Percentiles rank a stretch among this genome's conserved stretches.
Evolutionary conservation across 306 rosid genomes (phyloP).

Genomic region (Vicia faba): DNA sequence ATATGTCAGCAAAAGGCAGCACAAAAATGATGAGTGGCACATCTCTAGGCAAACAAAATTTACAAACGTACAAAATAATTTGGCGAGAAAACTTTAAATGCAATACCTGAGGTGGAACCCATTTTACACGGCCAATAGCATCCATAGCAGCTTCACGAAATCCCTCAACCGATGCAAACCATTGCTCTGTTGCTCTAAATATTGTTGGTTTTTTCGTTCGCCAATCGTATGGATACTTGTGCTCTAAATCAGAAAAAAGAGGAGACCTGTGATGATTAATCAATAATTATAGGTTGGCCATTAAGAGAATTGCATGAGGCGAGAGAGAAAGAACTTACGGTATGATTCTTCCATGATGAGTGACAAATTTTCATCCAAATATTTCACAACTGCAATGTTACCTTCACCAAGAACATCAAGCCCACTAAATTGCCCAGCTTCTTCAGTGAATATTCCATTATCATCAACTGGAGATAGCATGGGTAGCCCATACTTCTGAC

Average conservation of each 20-base stretch:
- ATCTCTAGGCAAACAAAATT: conserved; percentile 22
- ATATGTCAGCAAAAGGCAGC: conserved; percentile 32
- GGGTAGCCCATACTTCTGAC: conserved; percentile 90
- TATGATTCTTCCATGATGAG: conserved; percentile 90
- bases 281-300: conserved; percentile 18
- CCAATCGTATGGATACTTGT: conserved; percentile 99
- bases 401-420: conserved; percentile 96
- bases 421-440: conserved; percentile 89
- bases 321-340: conserved; percentile 49
- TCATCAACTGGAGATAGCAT: conserved; percentile 88
- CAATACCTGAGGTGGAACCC: conserved; percentile 95
- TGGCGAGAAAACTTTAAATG: conserved; percentile 32
- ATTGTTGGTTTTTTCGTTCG: conserved; percentile 93
- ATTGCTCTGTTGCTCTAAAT: conserved; percentile 98
- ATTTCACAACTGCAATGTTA: conserved; percentile 74
- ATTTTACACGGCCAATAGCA: conserved; percentile 80
- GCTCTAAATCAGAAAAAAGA: conserved; percentile 61
- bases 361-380: conserved; percentile 75
- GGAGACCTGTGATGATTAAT: conserved; percentile 27
- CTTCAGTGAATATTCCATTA: conserved; percentile 91
- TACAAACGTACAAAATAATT: conserved; percentile 21
- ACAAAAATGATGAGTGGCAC: conserved; percentile 14
- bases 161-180: conserved; percentile 99
- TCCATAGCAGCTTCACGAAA: conserved; percentile 79
- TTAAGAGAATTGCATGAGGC: conserved; percentile 12